Evolutionary conservation across 495 filamentous ascomycete genomes (phyloP), one percentile per base, ranked within the genome.

Genomic region (Penicillium subrubescens): DNA sequence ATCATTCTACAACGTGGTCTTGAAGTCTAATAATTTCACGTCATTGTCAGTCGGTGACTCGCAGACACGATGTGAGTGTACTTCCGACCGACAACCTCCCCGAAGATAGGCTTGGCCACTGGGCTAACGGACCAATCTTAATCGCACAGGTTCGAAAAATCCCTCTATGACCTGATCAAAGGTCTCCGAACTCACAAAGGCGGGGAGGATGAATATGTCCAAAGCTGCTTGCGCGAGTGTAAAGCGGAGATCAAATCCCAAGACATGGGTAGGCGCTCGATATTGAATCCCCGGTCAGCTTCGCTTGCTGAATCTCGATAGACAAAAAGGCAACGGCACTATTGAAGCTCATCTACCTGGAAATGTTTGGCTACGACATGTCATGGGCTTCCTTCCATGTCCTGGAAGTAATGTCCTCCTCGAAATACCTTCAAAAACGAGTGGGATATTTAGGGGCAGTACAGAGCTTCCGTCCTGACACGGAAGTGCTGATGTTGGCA

Each of bases 351-450:
- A 89, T 96, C 41, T 99, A 99, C 73, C 85, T 99, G 63, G 95
- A 99, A 75, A 99, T 99, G 95, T 93, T 97, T 72, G 95, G 95
- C 12, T 91, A 99, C 71, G 95, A 99, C 78, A 99, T 99, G 95
- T 97, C 95, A 0, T 99, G 95, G 95, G 95, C 96, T 21, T 92
- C 93, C 10, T 99, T 99, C 75, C 91, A 98, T 75, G 95, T 97
- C 14, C 88, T 99, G 35, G 95, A 99, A 78, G 95, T 99, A 75
- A 99, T 99, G 95, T 96, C 93, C 25, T 95, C 92, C 7, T 77
- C 89, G 17, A 97, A 97, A 75, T 97, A 97, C 75, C 83, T 91
- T 39, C 95, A 97, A 74, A 99, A 99, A 75, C 81, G 95, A 63
- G 92, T 97, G 46, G 95, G 93, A 29, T 99, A 99, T 77, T 86